A percentile compares a stretch with the other conserved stretches of the same genome.
These are phyloP conservation scores for Capronia americana DNA, from an alignment of 2,329 filamentous ascomycete genomes.

Conservation along the genomic window DNA sequence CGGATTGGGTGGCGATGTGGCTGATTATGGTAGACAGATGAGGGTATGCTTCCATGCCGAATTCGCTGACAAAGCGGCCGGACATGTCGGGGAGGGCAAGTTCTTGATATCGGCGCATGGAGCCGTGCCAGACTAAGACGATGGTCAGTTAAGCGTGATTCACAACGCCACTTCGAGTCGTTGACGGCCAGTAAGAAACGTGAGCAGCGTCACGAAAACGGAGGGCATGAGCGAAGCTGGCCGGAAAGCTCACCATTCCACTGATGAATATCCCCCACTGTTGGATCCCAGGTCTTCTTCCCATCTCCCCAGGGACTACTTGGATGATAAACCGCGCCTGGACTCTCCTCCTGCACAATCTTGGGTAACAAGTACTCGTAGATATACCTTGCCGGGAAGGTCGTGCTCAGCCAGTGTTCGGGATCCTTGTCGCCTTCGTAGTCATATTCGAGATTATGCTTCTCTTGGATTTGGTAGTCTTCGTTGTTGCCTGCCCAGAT, in stretches of 20 bases:
- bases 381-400: slow-evolving; percentile 90
- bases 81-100: slow-evolving; percentile 74
- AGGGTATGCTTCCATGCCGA: slow-evolving; percentile 92
- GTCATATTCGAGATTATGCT: slow-evolving; percentile 72
- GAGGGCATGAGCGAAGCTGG: not conserved
- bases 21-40: slow-evolving; percentile 80
- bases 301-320: slow-evolving; percentile 90
- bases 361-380: slow-evolving; percentile 88
- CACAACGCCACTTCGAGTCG: not conserved
- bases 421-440: slow-evolving; percentile 84
- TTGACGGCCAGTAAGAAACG: not conserved
- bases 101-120: slow-evolving; percentile 85
- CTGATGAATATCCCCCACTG: slow-evolving; percentile 87
- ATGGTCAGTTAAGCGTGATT: slow-evolving; percentile 51
- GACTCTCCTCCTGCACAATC: slow-evolving; percentile 70
- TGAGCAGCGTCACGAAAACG: slow-evolving; percentile 55
- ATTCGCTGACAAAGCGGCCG: slow-evolving; percentile 90
- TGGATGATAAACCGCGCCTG: slow-evolving; percentile 74
- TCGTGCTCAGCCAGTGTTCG: slow-evolving; percentile 83
- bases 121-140: slow-evolving; percentile 48
- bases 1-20: slow-evolving; percentile 63
- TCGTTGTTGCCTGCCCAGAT: slow-evolving; percentile 95
- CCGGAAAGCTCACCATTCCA: slow-evolving; percentile 75
- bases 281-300: slow-evolving; percentile 72
- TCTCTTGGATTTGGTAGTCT: slow-evolving; percentile 87